Conservation (phyloP, 805 yeast genomes). For the Saturnispora saitoi region DNA sequence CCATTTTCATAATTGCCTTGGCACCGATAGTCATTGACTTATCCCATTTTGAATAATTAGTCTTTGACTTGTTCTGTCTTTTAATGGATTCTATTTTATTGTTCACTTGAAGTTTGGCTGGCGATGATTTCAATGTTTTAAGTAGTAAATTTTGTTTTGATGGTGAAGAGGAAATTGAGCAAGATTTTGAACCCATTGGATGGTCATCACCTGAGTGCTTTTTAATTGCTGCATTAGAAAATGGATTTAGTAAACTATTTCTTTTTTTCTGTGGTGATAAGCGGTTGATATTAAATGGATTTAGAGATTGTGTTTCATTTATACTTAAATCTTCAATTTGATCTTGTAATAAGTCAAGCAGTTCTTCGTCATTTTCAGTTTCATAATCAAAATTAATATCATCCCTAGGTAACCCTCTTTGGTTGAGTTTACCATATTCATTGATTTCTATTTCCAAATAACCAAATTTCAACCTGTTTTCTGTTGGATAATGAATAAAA, state of each 20-base stretch:
- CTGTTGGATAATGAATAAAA: constrained; percentile 6
- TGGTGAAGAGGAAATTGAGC: neutral
- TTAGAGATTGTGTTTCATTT: neutral
- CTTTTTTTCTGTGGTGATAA: neutral
- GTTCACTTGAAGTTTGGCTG: neutral
- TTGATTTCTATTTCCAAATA: constrained; percentile 8
- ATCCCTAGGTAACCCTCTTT: neutral
- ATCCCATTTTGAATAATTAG: constrained; percentile 25
- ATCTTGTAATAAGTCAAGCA: constrained; percentile 14
- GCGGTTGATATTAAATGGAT: neutral
- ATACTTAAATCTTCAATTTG: constrained; percentile 20
- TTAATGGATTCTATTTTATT: neutral
- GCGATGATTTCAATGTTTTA: constrained; percentile 1
- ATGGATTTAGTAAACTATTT: neutral
- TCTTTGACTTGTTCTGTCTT: constrained; percentile 5
- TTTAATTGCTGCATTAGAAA: neutral
- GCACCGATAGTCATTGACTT: constrained; percentile 31
- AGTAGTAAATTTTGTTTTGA: constrained; percentile 2
- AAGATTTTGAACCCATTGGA: neutral
- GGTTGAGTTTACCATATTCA: constrained; percentile 5
- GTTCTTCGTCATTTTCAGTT: constrained; percentile 2
- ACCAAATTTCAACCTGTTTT: constrained; percentile 13
- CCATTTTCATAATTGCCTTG: constrained; percentile 31
- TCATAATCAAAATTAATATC: neutral
- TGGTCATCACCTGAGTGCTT: neutral